Base-by-base conservation (phyloP, 345 rosid species). In the Pistacia atlantica region DNA sequence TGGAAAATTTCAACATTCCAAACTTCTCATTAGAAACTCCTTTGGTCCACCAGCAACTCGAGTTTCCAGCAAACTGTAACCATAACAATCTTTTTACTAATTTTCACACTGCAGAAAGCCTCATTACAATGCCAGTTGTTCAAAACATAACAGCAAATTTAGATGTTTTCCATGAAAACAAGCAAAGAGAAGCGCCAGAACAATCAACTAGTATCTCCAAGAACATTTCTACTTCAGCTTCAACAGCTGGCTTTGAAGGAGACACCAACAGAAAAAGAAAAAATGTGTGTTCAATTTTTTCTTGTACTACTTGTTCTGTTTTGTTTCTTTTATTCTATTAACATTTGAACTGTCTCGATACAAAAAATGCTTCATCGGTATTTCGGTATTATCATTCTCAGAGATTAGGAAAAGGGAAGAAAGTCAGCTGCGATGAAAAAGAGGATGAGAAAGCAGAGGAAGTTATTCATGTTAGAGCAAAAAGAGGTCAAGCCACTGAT, bases 401-500 rank as follows among this genome's bases (percentile, higher is more conserved):
- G 91, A 79, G 65, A 42, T 60, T 55, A 3, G 79, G 83, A 57
- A 82, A 83, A 76, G 84, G 83, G 73, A 84, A 78, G 85, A 83
- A 78, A 83, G 81, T 38, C 65, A 81, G 49, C 65, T 76, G 60
- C 49, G 75, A 25, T 58, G 84, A 74, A 63, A 75, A 68, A 56
- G 81, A 84, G 35, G 31, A 68, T 38, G 83, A 75, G 54, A 77
- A 82, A 48, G 70, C 70, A 31, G 81, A 83, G 69, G 90, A 84
- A 74, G 86, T 87, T 17, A 79, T 85, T 84, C 90, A 85, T 78
- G 92, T 85, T 4, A 85, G 86, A 81, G 90, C 90, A 10, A 84
- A 87, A 74, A 77, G 89, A 84, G 90, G 91, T 58, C 89, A 88
- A 77, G 91, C 91, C 56, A 88, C 91, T 69, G 89, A 88, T 42